Percentiles rank a stretch among this genome's conserved stretches.
These are phyloP conservation scores for Dendrobium officinale DNA, from an alignment of 106 monocot genomes.

Conservation along the genomic window DNA sequence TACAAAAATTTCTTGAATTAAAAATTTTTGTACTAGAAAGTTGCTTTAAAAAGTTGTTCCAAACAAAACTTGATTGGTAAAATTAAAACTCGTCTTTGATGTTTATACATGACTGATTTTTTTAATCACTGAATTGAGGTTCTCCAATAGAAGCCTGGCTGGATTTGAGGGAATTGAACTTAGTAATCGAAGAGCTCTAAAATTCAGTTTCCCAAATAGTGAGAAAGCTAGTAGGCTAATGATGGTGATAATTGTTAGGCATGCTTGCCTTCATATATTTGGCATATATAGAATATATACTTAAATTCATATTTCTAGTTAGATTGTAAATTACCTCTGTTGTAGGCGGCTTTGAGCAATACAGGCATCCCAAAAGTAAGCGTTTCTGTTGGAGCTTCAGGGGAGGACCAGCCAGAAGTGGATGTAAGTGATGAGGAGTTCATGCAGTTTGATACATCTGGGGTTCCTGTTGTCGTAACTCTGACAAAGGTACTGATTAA, in stretches of 20 bases:
- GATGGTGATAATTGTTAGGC: too few relatives aligned
- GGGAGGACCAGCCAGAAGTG: conserved; percentile 80
- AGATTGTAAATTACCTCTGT: conserved; percentile 2
- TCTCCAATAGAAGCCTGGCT: neutral
- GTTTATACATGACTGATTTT: neutral
- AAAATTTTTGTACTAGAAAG: too few relatives aligned
- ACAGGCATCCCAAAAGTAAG: conserved; percentile 83
- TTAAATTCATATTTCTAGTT: neutral
- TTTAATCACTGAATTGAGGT: neutral
- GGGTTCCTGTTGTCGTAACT: conserved; percentile 74
- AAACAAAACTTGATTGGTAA: neutral
- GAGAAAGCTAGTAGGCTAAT: neutral
- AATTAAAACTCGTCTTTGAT: neutral
- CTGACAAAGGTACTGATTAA: conserved; percentile 56
- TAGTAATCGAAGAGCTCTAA: neutral
- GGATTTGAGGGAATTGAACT: neutral
- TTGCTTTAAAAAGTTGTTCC: too few relatives aligned
- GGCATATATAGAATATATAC: neutral
- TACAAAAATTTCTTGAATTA: too few relatives aligned
- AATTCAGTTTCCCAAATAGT: neutral
- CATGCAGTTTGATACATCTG: conserved; percentile 85
- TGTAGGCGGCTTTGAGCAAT: conserved; percentile 80
- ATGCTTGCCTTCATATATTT: neutral
- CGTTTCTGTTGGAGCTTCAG: conserved; percentile 42
- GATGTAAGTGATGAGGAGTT: conserved; percentile 86